Evolutionary conservation across 441 rosid genomes (phyloP).

Genomic region (Gossypium schwendimanii): DNA sequence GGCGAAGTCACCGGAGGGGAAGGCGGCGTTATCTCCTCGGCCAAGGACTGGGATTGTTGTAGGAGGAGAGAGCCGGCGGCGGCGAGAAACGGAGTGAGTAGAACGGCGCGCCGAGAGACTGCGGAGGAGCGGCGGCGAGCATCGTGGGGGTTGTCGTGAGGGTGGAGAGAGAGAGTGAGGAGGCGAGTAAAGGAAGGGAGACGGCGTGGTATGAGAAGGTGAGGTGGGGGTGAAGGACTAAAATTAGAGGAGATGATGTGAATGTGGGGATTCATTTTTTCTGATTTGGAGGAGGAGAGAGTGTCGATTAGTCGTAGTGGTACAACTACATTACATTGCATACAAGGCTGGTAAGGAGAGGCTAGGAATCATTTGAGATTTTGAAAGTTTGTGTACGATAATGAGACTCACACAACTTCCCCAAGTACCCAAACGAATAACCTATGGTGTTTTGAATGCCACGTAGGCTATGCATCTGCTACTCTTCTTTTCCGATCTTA

Average conservation of each 20-base stretch:
- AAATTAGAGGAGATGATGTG: neutral
- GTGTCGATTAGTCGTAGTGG: too few species aligned
- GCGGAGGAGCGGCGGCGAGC: conserved; percentile 14
- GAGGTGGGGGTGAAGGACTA: neutral
- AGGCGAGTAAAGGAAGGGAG: neutral
- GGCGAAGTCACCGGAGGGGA: conserved; percentile 20
- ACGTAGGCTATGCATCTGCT: too few species aligned
- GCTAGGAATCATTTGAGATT: too few species aligned
- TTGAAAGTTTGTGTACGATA: too few species aligned
- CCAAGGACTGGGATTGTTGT: conserved; percentile 29
- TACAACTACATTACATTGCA: too few species aligned
- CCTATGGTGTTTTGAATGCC: too few species aligned
- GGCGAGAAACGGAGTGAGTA: conserved; percentile 52
- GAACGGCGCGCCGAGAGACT: conserved; percentile 40
- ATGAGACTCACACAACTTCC: too few species aligned
- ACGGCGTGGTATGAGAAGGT: neutral
- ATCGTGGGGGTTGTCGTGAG: neutral
- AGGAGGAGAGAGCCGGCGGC: conserved; percentile 36
- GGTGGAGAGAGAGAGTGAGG: neutral
- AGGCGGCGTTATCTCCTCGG: conserved; percentile 19
- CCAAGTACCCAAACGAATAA: too few species aligned
- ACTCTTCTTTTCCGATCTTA: too few species aligned
- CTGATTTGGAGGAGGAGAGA: neutral
- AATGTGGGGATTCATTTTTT: conserved; percentile 3
- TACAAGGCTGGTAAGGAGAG: too few species aligned